These are phyloP conservation scores for Plantago coronopus DNA, from an alignment of 305 asterid genomes.

Conservation along the genomic window DNA sequence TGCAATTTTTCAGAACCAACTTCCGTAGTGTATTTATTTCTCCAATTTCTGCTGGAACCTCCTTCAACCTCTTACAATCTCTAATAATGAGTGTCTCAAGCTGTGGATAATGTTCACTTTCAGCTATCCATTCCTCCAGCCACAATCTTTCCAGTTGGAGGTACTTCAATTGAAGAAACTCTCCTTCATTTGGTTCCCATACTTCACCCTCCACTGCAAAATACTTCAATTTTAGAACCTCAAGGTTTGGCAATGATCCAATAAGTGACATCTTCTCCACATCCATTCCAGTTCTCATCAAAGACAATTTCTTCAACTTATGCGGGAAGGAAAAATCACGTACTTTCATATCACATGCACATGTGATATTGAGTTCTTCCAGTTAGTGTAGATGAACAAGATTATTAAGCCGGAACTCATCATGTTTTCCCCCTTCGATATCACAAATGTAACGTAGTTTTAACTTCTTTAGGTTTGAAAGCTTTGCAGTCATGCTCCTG, in stretches of 20 bases:
- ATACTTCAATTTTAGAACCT: slow-evolving; percentile 25
- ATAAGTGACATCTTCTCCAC: slow-evolving; percentile 4
- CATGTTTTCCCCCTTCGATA: too few relatives aligned
- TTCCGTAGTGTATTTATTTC: too few relatives aligned
- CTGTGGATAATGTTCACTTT: background rate
- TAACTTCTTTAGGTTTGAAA: slow-evolving; percentile 14
- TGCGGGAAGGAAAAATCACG: slow-evolving; percentile 9
- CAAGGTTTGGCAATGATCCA: slow-evolving; percentile 21
- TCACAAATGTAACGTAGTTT: background rate
- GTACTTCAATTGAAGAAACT: slow-evolving; percentile 18
- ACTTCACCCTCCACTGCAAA: background rate
- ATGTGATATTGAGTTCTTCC: background rate
- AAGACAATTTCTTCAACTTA: slow-evolving; percentile 13
- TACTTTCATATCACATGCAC: too few relatives aligned
- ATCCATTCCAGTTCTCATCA: background rate
- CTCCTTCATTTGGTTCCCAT: slow-evolving; percentile 29
- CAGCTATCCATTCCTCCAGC: background rate
- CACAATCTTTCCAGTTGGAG: background rate
- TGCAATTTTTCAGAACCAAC: too few relatives aligned
- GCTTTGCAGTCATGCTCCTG: background rate
- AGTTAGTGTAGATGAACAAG: slow-evolving; percentile 11
- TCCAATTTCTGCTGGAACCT: background rate
- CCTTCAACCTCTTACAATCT: background rate
- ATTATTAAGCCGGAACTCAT: background rate
- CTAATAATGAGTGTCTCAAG: slow-evolving; percentile 1